Evolutionary conservation across 352 stramenopile species (phyloP), one percentile per base, ranked within the genome.

Genomic region (Peronospora farinosa): DNA sequence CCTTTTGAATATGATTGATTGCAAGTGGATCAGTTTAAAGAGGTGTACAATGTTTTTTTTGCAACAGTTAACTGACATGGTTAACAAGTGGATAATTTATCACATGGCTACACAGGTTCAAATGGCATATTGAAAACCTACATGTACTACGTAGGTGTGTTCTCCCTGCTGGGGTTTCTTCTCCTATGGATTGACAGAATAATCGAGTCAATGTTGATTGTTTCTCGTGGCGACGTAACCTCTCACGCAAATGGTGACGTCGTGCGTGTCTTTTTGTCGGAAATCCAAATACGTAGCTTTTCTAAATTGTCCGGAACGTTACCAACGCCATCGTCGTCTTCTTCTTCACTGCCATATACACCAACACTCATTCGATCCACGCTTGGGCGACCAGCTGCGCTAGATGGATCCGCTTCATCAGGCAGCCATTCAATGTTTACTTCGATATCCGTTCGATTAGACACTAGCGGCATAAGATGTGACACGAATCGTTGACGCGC

Each of bases 201-300:
- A n/a, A n/a, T 60, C 35, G 21, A 21, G 31, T 28, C 15, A 10
- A 30, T 21, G 19, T 42, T 19, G 3, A 27, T 15, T 37, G 21
- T 40, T 45, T 55, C 44, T 16, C 36, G 9, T 8, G 35, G n/a
- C 8, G 13, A 1, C 5, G 4, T 1, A n/a, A 31, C 11, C 6
- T 37, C 47, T 69, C 44, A 83, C 17, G 63, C 62, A 61, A 92
- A 92, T 2, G 81, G 81, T n/a, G 76, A 86, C 23, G 72, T 73
- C 16, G 76, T 92, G 40, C 78, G 76, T 10, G 62, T 75, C 62
- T 92, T 92, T 61, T 87, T 87, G 63, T 92, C 81, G 16, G 81
- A 92, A 45, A 92, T 88, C 81, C 81, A 92, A 46, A 92, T 92
- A 43, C 81, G 81, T 27, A 92, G 64, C 66, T 84, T 89, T 62